phyloP scores from a whole-genome alignment of 2,329 filamentous ascomycete genomes.

The Cordyceps cicadae region DNA sequence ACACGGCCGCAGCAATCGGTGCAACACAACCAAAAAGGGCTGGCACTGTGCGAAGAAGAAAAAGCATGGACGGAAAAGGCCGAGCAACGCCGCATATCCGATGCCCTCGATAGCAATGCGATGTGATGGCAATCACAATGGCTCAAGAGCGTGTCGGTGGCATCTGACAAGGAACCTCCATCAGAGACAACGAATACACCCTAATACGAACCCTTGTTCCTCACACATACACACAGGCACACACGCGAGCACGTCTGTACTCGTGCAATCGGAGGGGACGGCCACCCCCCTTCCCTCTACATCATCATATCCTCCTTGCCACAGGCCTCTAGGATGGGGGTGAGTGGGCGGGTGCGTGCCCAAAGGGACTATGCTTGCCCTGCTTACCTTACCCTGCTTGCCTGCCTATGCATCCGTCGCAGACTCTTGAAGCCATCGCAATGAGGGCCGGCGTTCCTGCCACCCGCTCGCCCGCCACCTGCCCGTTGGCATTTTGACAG shows the following conservation, averaged over 20 bases:
- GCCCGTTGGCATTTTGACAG: neutral
- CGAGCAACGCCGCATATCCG: neutral
- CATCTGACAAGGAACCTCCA: neutral
- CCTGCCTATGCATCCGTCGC: neutral
- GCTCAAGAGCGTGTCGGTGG: too few species aligned
- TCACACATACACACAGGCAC: too few species aligned
- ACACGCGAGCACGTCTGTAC: too few species aligned
- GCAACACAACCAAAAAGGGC: neutral
- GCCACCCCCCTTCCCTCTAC: neutral
- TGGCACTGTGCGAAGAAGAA: neutral
- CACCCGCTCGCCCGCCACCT: neutral
- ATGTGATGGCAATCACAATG: neutral
- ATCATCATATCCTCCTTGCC: neutral
- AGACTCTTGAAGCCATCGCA: slow-evolving; percentile 7
- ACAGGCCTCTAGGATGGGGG: neutral
- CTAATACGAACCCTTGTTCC: slow-evolving; percentile 2
- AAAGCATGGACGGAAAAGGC: neutral
- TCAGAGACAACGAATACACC: neutral
- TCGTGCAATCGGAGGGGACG: neutral
- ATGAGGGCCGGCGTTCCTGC: neutral
- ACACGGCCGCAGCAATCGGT: neutral
- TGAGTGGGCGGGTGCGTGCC: too few species aligned
- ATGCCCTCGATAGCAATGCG: neutral
- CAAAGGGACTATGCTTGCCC: too few species aligned
- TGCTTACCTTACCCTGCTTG: too few species aligned